phyloP scores from a whole-genome alignment of 768 basidiomycete genomes.

The Mycena haematopus region DNA sequence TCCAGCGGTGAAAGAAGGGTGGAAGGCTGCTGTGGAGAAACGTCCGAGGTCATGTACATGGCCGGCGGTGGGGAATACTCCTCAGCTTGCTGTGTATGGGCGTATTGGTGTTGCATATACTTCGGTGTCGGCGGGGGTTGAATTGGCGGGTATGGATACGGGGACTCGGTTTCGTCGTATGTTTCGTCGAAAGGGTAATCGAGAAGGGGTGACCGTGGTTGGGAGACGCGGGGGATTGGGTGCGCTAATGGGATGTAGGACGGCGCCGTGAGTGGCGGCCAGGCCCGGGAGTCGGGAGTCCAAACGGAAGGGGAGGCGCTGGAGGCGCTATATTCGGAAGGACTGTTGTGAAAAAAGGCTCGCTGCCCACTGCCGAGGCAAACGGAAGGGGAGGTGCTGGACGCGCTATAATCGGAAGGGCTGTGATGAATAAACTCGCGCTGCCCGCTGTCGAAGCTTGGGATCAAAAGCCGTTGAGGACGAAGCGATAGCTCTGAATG shows the following conservation, averaged over 20 bases:
- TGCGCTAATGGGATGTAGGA: slow-evolving; percentile 3
- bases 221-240: slow-evolving; percentile 3
- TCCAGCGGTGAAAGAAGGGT: background rate
- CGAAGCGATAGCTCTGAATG: background rate
- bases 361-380: background rate
- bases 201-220: slow-evolving; percentile 5
- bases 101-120: background rate
- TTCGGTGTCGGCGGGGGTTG: background rate
- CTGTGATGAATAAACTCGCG: background rate
- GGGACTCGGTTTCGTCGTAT: background rate
- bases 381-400: background rate
- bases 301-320: background rate
- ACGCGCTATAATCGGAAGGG: background rate
- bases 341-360: background rate
- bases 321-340: background rate
- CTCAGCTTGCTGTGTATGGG: background rate
- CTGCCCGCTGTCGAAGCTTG: background rate
- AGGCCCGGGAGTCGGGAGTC: background rate
- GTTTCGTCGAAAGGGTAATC: background rate
- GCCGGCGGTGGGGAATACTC: background rate
- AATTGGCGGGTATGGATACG: background rate
- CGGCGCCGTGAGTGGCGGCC: background rate
- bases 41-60: background rate
- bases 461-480: background rate
- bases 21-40: background rate